Percentiles rank a stretch among this genome's conserved stretches.
Evolutionary conservation across 257 asterid genomes (phyloP).

Genomic region (Primulina eburnea): DNA sequence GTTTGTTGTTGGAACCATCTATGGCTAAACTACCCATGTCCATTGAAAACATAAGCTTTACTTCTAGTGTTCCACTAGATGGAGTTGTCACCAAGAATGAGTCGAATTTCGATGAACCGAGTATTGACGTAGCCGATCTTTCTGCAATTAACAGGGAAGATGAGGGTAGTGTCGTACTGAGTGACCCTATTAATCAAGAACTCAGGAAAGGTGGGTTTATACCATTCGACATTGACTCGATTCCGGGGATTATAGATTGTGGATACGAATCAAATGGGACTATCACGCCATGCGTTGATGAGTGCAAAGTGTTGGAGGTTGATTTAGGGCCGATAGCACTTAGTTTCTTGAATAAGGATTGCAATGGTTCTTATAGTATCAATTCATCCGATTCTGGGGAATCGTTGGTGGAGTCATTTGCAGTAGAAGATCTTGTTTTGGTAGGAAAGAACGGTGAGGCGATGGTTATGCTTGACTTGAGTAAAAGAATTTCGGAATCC

Average conservation of each 20-base stretch:
- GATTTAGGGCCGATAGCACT: conserved; percentile 22
- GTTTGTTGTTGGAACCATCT: conserved; percentile 30
- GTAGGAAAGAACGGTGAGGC: conserved; percentile 18
- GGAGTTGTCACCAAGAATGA: conserved; percentile 34
- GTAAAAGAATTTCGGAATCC: conserved; percentile 37
- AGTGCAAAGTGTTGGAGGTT: conserved; percentile 25
- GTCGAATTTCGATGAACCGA: conserved; percentile 29
- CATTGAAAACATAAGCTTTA: conserved; percentile 32
- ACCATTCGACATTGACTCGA: not conserved
- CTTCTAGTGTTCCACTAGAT: conserved; percentile 29
- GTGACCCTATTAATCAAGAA: conserved; percentile 24
- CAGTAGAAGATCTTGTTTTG: conserved; percentile 31
- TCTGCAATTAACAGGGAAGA: conserved; percentile 24
- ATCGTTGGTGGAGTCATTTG: conserved; percentile 35
- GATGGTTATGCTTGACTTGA: not conserved
- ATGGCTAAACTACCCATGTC: conserved; percentile 50
- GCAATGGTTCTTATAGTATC: conserved; percentile 24
- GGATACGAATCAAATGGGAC: conserved; percentile 20
- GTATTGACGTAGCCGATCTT: conserved; percentile 26
- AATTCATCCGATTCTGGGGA: conserved; percentile 38
- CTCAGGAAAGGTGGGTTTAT: conserved; percentile 23
- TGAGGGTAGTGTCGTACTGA: conserved; percentile 28
- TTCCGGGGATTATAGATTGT: conserved; percentile 22
- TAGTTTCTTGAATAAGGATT: conserved; percentile 25
- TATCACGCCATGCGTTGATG: conserved; percentile 25